These are phyloP conservation scores for Zymoseptoria pseudotritici DNA, from an alignment of 2,329 filamentous ascomycete species.

Conservation along the genomic window DNA sequence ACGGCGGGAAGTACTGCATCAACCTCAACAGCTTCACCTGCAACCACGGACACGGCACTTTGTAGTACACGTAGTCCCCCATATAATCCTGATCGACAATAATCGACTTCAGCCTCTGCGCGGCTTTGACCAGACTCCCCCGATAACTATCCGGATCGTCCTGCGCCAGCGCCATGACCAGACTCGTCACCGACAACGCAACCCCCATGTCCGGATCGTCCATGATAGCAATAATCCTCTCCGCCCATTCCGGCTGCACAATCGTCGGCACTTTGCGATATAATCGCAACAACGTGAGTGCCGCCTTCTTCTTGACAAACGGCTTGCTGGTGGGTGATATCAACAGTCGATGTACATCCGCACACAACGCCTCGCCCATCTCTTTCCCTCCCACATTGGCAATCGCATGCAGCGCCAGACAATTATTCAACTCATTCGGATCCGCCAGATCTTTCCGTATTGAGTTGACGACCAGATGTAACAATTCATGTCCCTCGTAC, in stretches of 20 bases:
- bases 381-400: slow-evolving; percentile 94
- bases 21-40: slow-evolving; percentile 89
- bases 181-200: slow-evolving; percentile 85
- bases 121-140: slow-evolving; percentile 89
- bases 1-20: slow-evolving; percentile 92
- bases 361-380: slow-evolving; percentile 89
- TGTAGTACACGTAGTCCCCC: slow-evolving; percentile 94
- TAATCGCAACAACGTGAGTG: slow-evolving; percentile 80
- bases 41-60: slow-evolving; percentile 98
- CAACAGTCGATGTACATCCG: slow-evolving; percentile 83
- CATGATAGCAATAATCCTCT: slow-evolving; percentile 98
- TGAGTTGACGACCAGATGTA: slow-evolving; percentile 96
- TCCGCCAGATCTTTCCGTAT: slow-evolving; percentile 94
- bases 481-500: slow-evolving; percentile 91
- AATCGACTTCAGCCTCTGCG: slow-evolving; percentile 79
- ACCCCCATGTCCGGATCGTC: slow-evolving; percentile 93
- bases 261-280: slow-evolving; percentile 94
- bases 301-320: slow-evolving; percentile 99
- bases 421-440: slow-evolving; percentile 96
- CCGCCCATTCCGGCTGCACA: slow-evolving; percentile 92
- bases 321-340: slow-evolving; percentile 93
- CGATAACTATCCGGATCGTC: slow-evolving; percentile 93
- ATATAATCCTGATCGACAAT: slow-evolving; percentile 85
- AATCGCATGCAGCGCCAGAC: slow-evolving; percentile 90
- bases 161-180: slow-evolving; percentile 90